Evolutionary conservation across 2,329 filamentous ascomycete species (phyloP), one percentile per base, ranked within the genome.

Genomic region (Ustilaginoidea virens): DNA sequence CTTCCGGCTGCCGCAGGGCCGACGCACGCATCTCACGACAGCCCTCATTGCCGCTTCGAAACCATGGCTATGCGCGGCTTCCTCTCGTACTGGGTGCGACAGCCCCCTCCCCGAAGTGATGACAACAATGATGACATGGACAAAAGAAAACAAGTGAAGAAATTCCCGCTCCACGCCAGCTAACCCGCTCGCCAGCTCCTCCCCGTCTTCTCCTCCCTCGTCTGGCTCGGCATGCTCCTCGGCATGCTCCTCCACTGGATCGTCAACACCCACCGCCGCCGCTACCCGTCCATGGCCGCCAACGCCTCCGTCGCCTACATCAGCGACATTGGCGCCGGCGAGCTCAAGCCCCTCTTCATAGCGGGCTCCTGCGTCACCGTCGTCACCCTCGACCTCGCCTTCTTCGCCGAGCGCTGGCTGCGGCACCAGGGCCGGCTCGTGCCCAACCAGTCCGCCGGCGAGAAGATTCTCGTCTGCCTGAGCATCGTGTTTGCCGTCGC

Each of bases 371-470:
- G 63, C 30, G 56, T 82, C 20, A 85, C 80, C 5, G 79, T 82
- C 14, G 60, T 92, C 27, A 75, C 80, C 36, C 76, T 98, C 45
- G 80, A 92, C 55, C 54, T 82, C 7, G 72, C 78, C 16, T 90
- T 98, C 47, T 52, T 80, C 30, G 61, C 78, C 10, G 87, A 94
- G 57, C 74, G 86, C 36, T 90, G 76, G 70, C 65, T 96, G 29
- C 75, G 87, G 25, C 86, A 94, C 54, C 64, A 61, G 14, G 81
- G 83, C 7, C 75, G 82, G 10, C 65, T 96, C 17, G 71, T 76
- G 3, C 77, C 71, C 37, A 93, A 94, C 54, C 55, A 66, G 8
- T 72, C 68, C 6, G 40, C 44, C 7, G 57, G 52, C 33, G 74
- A 86, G 47, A 81, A 77, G 51, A 41, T 72, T 4, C 60, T 82